Conservation (phyloP, 2,329 filamentous ascomycete species). For the Ambrosiella cleistominuta region DNA sequence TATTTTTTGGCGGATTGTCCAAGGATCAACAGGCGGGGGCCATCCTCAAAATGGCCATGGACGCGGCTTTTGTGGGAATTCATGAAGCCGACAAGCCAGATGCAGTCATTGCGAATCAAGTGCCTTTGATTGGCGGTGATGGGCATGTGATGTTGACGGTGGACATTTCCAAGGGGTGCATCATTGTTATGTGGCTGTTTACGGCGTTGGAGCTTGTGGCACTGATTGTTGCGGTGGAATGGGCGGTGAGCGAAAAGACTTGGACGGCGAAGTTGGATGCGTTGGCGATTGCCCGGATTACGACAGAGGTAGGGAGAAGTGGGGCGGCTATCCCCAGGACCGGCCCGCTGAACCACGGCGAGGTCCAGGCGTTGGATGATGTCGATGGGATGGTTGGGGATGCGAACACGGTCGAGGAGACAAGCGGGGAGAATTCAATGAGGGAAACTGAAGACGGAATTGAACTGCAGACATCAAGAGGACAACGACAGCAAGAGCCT, state of each 20-base stretch:
- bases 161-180: not conserved
- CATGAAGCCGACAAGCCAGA: not conserved
- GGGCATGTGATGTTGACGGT: slow-evolving; percentile 8
- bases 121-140: slow-evolving; percentile 11
- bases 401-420: not conserved
- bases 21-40: not conserved
- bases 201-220: slow-evolving; percentile 3
- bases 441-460: not conserved
- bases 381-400: slow-evolving; percentile 8
- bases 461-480: not conserved
- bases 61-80: slow-evolving; percentile 9
- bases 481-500: too few species aligned
- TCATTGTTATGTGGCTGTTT: slow-evolving; percentile 9
- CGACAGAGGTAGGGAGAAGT: slow-evolving; percentile 2
- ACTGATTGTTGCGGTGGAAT: not conserved
- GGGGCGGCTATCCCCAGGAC: slow-evolving; percentile 6
- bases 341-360: not conserved
- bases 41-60: slow-evolving; percentile 7
- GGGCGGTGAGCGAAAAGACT: slow-evolving; percentile 3
- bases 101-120: slow-evolving; percentile 1
- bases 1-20: slow-evolving; percentile 10
- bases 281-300: slow-evolving; percentile 8
- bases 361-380: slow-evolving; percentile 1
- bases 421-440: not conserved
- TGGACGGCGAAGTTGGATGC: slow-evolving; percentile 11